These are phyloP conservation scores for Elongisporangium anandrum DNA, from an alignment of 352 stramenopile species.

Conservation along the genomic window DNA sequence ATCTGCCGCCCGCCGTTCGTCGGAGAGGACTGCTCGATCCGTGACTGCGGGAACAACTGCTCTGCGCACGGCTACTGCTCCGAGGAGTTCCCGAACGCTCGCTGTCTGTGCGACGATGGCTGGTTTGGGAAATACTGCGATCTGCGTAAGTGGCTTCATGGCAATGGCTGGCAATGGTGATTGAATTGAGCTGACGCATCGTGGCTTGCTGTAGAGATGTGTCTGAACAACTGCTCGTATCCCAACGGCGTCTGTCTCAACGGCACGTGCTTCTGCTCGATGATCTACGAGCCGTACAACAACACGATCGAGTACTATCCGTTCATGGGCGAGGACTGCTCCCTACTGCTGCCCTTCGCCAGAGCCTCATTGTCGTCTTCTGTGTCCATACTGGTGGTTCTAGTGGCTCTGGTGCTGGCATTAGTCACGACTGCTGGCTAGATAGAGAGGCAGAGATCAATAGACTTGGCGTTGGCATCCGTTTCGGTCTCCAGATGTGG, in stretches of 20 bases:
- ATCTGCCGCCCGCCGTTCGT: slow-evolving; percentile 95
- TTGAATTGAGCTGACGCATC: slow-evolving; percentile 4
- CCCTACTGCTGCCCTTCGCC: slow-evolving; percentile 72
- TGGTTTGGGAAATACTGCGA: slow-evolving; percentile 95
- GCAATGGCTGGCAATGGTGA: not conserved
- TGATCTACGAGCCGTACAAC: slow-evolving; percentile 95
- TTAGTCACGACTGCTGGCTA: not conserved
- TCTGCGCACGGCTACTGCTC: slow-evolving; percentile 94
- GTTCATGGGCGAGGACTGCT: slow-evolving; percentile 82
- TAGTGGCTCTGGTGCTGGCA: not conserved
- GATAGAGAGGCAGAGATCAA: not conserved
- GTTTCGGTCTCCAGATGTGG: not conserved
- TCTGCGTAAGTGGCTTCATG: slow-evolving; percentile 34
- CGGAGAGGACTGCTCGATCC: slow-evolving; percentile 88
- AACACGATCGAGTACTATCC: slow-evolving; percentile 80
- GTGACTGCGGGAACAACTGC: slow-evolving; percentile 91
- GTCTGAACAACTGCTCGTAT: slow-evolving; percentile 97
- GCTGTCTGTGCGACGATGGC: slow-evolving; percentile 93
- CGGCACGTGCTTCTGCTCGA: slow-evolving; percentile 87
- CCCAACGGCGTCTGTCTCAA: slow-evolving; percentile 93
- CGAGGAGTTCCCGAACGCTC: slow-evolving; percentile 93
- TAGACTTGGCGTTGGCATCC: not conserved
- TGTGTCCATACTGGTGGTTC: slow-evolving; percentile 2
- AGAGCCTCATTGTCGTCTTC: slow-evolving; percentile 8
- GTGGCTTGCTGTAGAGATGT: slow-evolving; percentile 56